Conservation (phyloP, 2,329 filamentous ascomycete species). For the Colletotrichum gigasporum region DNA sequence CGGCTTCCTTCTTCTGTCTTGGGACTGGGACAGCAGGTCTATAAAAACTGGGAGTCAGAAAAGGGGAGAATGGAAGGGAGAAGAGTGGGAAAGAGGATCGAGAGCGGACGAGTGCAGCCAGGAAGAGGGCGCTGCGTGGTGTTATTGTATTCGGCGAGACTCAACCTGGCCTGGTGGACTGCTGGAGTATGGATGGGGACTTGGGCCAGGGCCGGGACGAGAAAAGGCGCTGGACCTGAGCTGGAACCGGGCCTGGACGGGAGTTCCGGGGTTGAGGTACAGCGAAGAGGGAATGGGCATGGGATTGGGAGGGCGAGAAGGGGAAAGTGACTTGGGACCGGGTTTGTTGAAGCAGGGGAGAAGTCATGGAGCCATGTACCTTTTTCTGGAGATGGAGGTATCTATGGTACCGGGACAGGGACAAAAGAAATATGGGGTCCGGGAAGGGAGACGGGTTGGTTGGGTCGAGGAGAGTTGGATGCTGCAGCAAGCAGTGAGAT, state of each 20-base stretch:
- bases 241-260: slow-evolving; percentile 8
- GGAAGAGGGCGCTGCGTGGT: slow-evolving; percentile 13
- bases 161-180: background rate
- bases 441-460: background rate
- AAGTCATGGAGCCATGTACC: slow-evolving; percentile 21
- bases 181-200: slow-evolving; percentile 2
- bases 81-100: slow-evolving; percentile 21
- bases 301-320: background rate
- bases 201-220: slow-evolving; percentile 1
- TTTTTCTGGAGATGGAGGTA: slow-evolving; percentile 29
- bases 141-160: slow-evolving; percentile 26
- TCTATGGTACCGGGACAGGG: slow-evolving; percentile 2
- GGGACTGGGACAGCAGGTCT: slow-evolving; percentile 26
- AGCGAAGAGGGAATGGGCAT: background rate
- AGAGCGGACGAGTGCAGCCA: background rate
- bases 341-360: background rate
- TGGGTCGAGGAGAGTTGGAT: background rate
- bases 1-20: slow-evolving; percentile 29
- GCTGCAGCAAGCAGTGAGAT: too few species aligned
- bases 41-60: slow-evolving; percentile 21
- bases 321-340: slow-evolving; percentile 8
- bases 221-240: too few species aligned
- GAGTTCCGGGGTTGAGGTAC: slow-evolving; percentile 28
- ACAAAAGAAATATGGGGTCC: slow-evolving; percentile 10
- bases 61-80: slow-evolving; percentile 31